Evolutionary conservation across 164 flowering plant genomes (phyloP).

Genomic region (Chloranthus sessilifolius): DNA sequence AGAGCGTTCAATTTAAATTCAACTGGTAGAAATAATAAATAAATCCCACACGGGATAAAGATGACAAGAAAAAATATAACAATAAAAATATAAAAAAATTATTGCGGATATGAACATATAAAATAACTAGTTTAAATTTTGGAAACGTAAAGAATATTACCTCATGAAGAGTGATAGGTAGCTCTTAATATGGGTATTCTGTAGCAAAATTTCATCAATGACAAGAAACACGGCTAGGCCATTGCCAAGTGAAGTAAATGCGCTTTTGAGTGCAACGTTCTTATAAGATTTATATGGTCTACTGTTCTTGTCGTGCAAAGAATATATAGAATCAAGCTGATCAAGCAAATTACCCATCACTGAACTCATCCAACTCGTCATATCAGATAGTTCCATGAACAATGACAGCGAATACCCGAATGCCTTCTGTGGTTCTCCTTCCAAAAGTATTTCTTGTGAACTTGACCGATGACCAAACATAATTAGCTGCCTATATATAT

Average conservation of each 20-base stretch:
- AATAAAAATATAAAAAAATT: neutral
- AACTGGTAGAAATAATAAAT: too few relatives aligned
- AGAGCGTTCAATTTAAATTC: too few relatives aligned
- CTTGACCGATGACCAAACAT: constrained; percentile 25
- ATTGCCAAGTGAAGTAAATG: constrained; percentile 19
- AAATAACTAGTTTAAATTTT: neutral
- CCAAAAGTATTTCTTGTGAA: constrained; percentile 23
- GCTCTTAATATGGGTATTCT: constrained; percentile 20
- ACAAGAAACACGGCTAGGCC: constrained; percentile 24
- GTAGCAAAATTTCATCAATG: constrained; percentile 23
- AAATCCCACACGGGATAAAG: neutral
- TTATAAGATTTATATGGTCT: constrained; percentile 17
- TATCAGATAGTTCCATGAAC: constrained; percentile 26
- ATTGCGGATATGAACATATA: neutral
- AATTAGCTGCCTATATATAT: constrained; percentile 18
- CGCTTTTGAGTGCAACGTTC: constrained; percentile 8
- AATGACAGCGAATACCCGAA: constrained; percentile 24
- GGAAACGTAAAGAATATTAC: constrained; percentile 3
- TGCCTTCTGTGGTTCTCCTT: constrained; percentile 31
- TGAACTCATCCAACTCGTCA: constrained; percentile 16
- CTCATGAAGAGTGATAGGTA: constrained; percentile 22
- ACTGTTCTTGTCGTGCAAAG: constrained; percentile 17
- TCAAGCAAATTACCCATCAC: constrained; percentile 24
- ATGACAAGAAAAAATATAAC: neutral
- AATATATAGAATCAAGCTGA: constrained; percentile 25